phyloP scores from a whole-genome alignment of 345 rosid genomes.

The Physaria fendleri region DNA sequence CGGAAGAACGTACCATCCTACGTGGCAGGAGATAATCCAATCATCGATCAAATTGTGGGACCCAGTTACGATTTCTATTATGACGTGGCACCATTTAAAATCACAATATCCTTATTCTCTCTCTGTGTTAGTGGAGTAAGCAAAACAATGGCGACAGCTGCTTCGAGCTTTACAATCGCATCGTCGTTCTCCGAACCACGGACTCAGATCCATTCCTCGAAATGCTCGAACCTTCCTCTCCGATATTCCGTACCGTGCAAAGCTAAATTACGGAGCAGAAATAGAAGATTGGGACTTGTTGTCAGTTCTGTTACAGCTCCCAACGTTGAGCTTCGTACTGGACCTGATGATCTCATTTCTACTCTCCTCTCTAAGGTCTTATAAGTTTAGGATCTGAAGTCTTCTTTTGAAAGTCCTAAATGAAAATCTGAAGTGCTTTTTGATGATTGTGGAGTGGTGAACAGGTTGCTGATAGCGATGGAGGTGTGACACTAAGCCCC shows the following conservation, averaged over 20 bases:
- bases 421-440: not conserved
- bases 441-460: not conserved
- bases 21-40: conserved; percentile 18
- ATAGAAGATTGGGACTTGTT: conserved; percentile 17
- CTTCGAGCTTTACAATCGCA: conserved; percentile 40
- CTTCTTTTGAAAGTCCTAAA: too few relatives aligned
- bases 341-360: conserved; percentile 62
- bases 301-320: conserved; percentile 49
- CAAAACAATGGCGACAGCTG: conserved; percentile 48
- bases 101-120: not conserved
- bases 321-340: conserved; percentile 40
- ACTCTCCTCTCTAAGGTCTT: conserved; percentile 76
- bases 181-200: conserved; percentile 30
- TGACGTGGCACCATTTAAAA: conserved; percentile 29
- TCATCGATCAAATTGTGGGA: not conserved
- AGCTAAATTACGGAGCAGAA: conserved; percentile 1
- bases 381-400: not conserved
- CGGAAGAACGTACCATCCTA: conserved; percentile 21
- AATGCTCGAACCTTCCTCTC: conserved; percentile 5
- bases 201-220: not conserved
- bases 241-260: conserved; percentile 24
- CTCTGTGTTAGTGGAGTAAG: too few relatives aligned
- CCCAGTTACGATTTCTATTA: conserved; percentile 9
- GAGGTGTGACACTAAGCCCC: conserved; percentile 61
- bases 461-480: conserved; percentile 65